A percentile compares a stretch with the other conserved stretches of the same genome.
These are phyloP conservation scores for Saksenaea oblongispora DNA, from an alignment of 371 early-diverging fungal genomes.

Conservation along the genomic window DNA sequence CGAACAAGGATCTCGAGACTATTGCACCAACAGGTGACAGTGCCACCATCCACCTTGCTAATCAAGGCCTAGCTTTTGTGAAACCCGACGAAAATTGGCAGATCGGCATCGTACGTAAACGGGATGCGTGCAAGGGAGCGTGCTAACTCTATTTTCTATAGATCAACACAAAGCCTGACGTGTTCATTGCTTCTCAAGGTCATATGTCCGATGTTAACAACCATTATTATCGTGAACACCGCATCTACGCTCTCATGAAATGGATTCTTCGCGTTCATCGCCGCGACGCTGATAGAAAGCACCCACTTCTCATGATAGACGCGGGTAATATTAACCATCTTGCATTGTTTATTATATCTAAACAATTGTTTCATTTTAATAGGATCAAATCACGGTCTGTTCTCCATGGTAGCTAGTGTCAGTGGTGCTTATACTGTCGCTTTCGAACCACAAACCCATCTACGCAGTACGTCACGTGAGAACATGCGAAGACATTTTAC, in stretches of 20 bases:
- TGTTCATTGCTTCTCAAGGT: constrained; percentile 41
- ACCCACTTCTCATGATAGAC: constrained; percentile 47
- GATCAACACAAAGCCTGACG: constrained; percentile 50
- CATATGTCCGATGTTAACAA: constrained; percentile 28
- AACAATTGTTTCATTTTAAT: background rate
- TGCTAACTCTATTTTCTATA: constrained; percentile 10
- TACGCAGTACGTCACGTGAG: constrained; percentile 31
- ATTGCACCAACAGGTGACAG: constrained; percentile 40
- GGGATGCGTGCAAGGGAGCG: background rate
- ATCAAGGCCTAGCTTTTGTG: constrained; percentile 1
- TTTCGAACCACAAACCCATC: constrained; percentile 50
- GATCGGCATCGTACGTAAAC: constrained; percentile 8
- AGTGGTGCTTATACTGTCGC: constrained; percentile 50
- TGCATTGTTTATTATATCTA: background rate
- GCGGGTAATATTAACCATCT: no score
- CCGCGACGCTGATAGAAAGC: constrained; percentile 31
- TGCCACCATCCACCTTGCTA: constrained; percentile 23
- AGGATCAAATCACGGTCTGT: constrained; percentile 53
- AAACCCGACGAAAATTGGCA: constrained; percentile 5
- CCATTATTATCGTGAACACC: constrained; percentile 45
- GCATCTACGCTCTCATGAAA: constrained; percentile 50
- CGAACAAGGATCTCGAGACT: constrained; percentile 23
- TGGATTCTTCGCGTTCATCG: constrained; percentile 51
- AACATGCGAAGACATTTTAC: background rate
- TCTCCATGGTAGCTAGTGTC: constrained; percentile 48